Conservation (phyloP, 139 green algal species). For the Chlorella sp. region DNA sequence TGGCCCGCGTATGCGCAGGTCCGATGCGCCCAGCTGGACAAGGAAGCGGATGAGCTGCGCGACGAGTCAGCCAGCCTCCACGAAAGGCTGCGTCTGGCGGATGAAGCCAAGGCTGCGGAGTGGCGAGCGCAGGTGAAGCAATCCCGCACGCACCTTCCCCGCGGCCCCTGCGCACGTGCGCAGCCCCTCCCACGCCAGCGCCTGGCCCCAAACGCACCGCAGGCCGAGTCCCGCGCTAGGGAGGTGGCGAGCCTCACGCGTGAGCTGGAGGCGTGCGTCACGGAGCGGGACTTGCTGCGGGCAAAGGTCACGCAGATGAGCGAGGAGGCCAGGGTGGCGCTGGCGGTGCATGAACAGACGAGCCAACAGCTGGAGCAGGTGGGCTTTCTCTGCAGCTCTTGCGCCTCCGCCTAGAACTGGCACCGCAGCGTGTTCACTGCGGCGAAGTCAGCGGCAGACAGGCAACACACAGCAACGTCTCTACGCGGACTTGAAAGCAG, state of each 20-base stretch:
- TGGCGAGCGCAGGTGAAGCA: slow-evolving; percentile 17
- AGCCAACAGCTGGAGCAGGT: not conserved
- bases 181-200: no score
- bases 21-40: slow-evolving; percentile 59
- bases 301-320: not conserved
- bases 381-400: no score
- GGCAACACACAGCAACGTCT: no score
- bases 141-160: no score
- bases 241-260: not conserved
- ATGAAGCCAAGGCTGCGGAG: slow-evolving; percentile 18
- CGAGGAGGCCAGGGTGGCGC: not conserved
- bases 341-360: not conserved
- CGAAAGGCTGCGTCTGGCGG: slow-evolving; percentile 4
- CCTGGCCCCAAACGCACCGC: no score
- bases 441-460: no score
- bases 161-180: no score
- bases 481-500: no score
- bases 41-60: slow-evolving; percentile 65
- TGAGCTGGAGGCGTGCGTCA: not conserved
- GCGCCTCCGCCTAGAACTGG: no score
- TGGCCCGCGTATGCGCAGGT: no score
- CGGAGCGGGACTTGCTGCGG: not conserved
- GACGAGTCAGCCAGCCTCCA: slow-evolving; percentile 44
- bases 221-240: not conserved
- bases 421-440: no score